These are phyloP conservation scores for Desmodesmus armatus DNA, from an alignment of 139 green algal species.

Conservation along the genomic window DNA sequence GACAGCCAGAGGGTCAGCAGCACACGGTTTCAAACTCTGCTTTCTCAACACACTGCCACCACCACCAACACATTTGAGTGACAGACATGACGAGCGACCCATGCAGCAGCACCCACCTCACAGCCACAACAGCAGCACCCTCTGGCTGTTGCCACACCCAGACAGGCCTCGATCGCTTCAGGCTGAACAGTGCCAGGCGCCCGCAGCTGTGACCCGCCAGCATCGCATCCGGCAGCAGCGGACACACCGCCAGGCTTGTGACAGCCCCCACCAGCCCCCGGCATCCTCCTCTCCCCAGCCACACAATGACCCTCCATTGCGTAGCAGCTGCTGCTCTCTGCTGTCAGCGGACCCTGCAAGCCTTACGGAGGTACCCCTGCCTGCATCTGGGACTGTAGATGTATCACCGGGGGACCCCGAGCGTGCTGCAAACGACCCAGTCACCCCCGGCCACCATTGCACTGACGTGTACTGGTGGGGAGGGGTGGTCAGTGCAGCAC, in stretches of 20 bases:
- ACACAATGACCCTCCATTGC: neutral
- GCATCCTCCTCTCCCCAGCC: no score
- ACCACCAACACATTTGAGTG: neutral
- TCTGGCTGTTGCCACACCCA: conserved; percentile 42
- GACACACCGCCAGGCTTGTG: conserved; percentile 45
- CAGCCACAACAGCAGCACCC: conserved; percentile 39
- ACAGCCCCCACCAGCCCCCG: conserved; percentile 37
- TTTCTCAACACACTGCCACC: neutral
- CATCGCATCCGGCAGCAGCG: conserved; percentile 39
- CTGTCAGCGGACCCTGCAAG: neutral
- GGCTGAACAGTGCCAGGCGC: conserved; percentile 52
- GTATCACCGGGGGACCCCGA: neutral
- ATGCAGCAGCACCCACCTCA: neutral
- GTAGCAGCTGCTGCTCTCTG: neutral
- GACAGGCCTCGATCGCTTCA: conserved; percentile 21
- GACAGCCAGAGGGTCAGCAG: neutral
- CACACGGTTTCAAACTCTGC: neutral
- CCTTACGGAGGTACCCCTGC: neutral
- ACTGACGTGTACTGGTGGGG: conserved; percentile 59
- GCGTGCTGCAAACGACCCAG: neutral
- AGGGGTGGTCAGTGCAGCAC: conserved; percentile 30
- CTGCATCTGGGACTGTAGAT: neutral
- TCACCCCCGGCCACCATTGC: conserved; percentile 38
- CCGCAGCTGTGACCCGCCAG: conserved; percentile 50
- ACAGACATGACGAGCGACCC: neutral